These are phyloP conservation scores for Termitomyces heimii DNA, from an alignment of 768 basidiomycete species.

Conservation along the genomic window DNA sequence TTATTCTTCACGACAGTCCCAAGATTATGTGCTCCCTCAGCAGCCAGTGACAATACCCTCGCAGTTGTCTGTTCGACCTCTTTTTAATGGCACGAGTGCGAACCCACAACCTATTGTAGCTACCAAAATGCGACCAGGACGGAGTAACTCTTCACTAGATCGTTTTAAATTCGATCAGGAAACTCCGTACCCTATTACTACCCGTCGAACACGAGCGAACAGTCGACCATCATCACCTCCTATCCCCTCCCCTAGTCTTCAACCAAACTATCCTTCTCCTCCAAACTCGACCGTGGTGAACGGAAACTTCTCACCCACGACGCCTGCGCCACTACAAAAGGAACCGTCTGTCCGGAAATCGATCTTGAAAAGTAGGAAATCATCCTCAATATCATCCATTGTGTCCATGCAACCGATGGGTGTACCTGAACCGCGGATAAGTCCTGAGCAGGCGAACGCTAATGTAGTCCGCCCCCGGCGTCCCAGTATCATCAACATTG, in stretches of 20 bases:
- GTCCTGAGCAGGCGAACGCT: slow-evolving; percentile 29
- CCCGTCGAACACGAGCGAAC: slow-evolving; percentile 21
- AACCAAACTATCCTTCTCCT: slow-evolving; percentile 4
- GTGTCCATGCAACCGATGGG: background rate
- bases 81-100: slow-evolving; percentile 10
- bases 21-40: background rate
- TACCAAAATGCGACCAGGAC: slow-evolving; percentile 32
- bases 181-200: slow-evolving; percentile 54
- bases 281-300: slow-evolving; percentile 12
- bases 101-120: slow-evolving; percentile 32
- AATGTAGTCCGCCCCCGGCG: slow-evolving; percentile 31
- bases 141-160: slow-evolving; percentile 29
- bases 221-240: slow-evolving; percentile 22
- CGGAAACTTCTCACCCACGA: slow-evolving; percentile 10
- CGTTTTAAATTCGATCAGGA: slow-evolving; percentile 70
- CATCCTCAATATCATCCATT: slow-evolving; percentile 35
- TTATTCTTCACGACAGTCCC: background rate
- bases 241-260: slow-evolving; percentile 22
- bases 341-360: slow-evolving; percentile 54
- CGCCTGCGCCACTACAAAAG: slow-evolving; percentile 27
- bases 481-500: slow-evolving; percentile 42
- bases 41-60: slow-evolving; percentile 1
- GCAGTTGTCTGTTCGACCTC: slow-evolving; percentile 12
- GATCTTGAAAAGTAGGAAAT: slow-evolving; percentile 63
- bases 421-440: slow-evolving; percentile 26